Base-by-base conservation (phyloP, 1,139 yeast genomes). In the Ogataea hybrid region DNA sequence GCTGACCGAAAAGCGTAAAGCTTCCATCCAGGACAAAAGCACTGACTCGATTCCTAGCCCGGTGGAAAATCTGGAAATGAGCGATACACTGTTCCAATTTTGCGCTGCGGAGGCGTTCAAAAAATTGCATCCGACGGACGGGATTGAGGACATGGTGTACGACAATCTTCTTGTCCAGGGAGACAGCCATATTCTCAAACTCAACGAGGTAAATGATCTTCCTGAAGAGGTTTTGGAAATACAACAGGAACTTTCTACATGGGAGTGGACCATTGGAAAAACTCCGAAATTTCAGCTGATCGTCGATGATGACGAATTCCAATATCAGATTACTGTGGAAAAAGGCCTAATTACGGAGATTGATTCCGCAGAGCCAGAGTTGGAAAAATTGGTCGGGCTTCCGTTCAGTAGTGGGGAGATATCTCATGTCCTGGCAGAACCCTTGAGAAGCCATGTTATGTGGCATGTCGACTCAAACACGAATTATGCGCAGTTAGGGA, bases 1-100 rank as follows among this genome's bases (percentile, higher is more conserved):
- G 29, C 14, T 62, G 5, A 37, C 54, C 7, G 27, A 31, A 1
- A 27, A 28, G 2, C 50, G 62, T 32, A 43, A 39, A 22, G 33
- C 37, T 1, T 25, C 57, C 0, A 75, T 79, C 32, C 73, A 69
- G 20, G 80, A 90, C 11, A 71, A 71, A 35, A 79, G 85, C 9
- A 87, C 90, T 1, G 78, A 75, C 25, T 86, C 96, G 25, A 95
- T 92, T 3, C 75, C 80, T 37, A 79, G 96, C 0, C 80, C 80
- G 25, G 95, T 92, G 1, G 65, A 77, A 1, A 92, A 92, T 56
- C 61, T 86, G 17, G 73, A 67, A 1, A 57, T 83, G 28, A 62
- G 59, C 3, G 59, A 57, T 10, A 71, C 73, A 0, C 64, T 66
- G 6, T 85, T 87, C 52, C 66, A 77, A 0, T 64, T 68, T 1